A percentile compares a stretch with the other conserved stretches of the same genome.
Evolutionary conservation across 805 yeast species (phyloP).

Genomic region (Jamesozyma piceae): DNA sequence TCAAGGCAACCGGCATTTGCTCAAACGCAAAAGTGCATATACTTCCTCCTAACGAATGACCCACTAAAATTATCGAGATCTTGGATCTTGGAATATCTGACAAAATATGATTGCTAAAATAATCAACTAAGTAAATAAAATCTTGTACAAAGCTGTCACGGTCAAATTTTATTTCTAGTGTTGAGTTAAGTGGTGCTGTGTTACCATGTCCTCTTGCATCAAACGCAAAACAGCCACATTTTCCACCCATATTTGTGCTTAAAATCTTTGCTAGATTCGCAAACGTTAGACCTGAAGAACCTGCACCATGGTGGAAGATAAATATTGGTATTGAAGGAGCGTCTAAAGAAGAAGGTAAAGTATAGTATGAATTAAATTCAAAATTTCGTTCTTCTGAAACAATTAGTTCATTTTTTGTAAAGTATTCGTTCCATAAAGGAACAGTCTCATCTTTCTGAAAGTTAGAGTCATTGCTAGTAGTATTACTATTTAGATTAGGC

Average conservation of each 20-base stretch:
- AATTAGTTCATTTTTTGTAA: slow-evolving; percentile 12
- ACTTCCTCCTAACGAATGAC: slow-evolving; percentile 92
- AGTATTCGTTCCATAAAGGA: slow-evolving; percentile 21
- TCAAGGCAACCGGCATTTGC: slow-evolving; percentile 14
- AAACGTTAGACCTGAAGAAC: slow-evolving; percentile 77
- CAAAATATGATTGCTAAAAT: slow-evolving; percentile 27
- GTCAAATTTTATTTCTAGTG: slow-evolving; percentile 32
- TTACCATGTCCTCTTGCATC: slow-evolving; percentile 85
- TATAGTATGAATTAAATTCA: slow-evolving; percentile 47
- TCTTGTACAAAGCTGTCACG: slow-evolving; percentile 51
- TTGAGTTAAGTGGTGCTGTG: slow-evolving; percentile 27
- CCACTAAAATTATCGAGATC: slow-evolving; percentile 49
- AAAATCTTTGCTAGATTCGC: slow-evolving; percentile 40
- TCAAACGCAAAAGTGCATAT: slow-evolving; percentile 50
- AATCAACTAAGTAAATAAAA: slow-evolving; percentile 38
- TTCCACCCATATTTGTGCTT: slow-evolving; percentile 25
- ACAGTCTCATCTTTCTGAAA: neutral
- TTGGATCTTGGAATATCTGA: slow-evolving; percentile 5
- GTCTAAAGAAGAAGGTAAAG: slow-evolving; percentile 36
- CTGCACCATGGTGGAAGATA: slow-evolving; percentile 90
- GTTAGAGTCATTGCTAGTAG: too few relatives aligned
- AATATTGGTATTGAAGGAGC: slow-evolving; percentile 42
- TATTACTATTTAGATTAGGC: neutral
- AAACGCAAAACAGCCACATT: slow-evolving; percentile 58
- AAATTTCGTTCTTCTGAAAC: slow-evolving; percentile 11